Evolutionary conservation across 345 rosid genomes (phyloP).

Genomic region (Eucalyptus curtisii): DNA sequence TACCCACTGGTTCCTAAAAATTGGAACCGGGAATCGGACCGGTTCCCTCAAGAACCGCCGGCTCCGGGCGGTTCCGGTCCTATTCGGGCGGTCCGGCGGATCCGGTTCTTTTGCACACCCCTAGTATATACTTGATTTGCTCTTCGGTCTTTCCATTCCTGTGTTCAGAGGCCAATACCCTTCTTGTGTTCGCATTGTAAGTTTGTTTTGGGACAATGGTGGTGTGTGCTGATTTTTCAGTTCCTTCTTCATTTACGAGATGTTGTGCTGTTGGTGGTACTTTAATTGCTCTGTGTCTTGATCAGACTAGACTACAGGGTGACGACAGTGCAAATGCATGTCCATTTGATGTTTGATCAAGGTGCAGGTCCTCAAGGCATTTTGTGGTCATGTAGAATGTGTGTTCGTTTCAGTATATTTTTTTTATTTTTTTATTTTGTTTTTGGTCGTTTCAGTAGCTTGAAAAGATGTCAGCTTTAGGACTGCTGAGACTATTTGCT

Average conservation of each 20-base stretch:
- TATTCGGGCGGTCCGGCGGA: too few relatives aligned
- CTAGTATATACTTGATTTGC: background rate
- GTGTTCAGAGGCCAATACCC: constrained; percentile 64
- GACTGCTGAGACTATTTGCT: background rate
- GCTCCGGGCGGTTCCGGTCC: too few relatives aligned
- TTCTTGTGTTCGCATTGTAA: constrained; percentile 59
- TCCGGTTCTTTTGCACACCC: too few relatives aligned
- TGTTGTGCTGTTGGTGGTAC: background rate
- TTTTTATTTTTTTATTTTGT: too few relatives aligned
- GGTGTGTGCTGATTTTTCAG: background rate
- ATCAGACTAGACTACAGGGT: constrained; percentile 35
- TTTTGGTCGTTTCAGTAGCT: background rate
- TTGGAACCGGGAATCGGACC: too few relatives aligned
- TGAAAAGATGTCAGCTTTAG: background rate
- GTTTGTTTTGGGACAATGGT: background rate
- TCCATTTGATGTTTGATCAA: constrained; percentile 11
- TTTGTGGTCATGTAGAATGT: background rate
- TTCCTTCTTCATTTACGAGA: background rate
- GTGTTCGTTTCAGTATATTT: too few relatives aligned
- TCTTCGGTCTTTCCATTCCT: background rate
- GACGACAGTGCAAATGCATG: constrained; percentile 1
- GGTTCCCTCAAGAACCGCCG: too few relatives aligned
- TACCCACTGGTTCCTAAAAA: too few relatives aligned
- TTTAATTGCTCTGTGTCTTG: background rate
- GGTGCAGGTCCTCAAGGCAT: constrained; percentile 3